phyloP scores from a whole-genome alignment of 1,284 basidiomycete species.

The Phylloporus gajari region DNA sequence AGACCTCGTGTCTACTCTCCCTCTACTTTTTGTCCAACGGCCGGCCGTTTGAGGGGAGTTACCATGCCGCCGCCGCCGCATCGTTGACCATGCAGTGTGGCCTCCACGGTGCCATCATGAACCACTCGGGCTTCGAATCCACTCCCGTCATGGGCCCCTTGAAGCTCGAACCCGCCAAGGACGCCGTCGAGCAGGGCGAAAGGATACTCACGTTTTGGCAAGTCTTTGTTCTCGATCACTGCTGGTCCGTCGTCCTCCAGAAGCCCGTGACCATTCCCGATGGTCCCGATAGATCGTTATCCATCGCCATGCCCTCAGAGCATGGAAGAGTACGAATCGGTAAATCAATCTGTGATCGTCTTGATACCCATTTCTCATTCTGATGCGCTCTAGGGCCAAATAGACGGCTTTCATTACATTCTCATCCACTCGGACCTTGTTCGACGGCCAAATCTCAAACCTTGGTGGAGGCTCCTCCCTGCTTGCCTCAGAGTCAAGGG shows the following conservation, averaged over 20 bases:
- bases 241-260: conserved; percentile 71
- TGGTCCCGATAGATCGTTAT: conserved; percentile 53
- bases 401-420: conserved; percentile 60
- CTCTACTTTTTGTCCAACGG: conserved; percentile 79
- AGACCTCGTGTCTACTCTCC: conserved; percentile 76
- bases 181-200: conserved; percentile 67
- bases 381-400: conserved; percentile 58
- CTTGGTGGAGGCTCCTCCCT: conserved; percentile 66
- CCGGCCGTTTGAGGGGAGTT: conserved; percentile 75
- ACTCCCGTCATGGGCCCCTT: conserved; percentile 52
- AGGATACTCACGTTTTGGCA: conserved; percentile 77
- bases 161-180: conserved; percentile 65
- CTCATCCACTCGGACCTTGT: conserved; percentile 69
- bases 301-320: conserved; percentile 69
- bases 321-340: conserved; percentile 67
- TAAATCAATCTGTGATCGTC: conserved; percentile 42
- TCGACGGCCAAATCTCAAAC: conserved; percentile 64
- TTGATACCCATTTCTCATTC: conserved; percentile 25
- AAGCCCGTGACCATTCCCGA: conserved; percentile 67
- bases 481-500: conserved; percentile 76
- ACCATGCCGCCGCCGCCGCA: conserved; percentile 74
- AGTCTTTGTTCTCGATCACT: conserved; percentile 73
- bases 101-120: conserved; percentile 61
- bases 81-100: conserved; percentile 74
- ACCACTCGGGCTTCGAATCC: conserved; percentile 48